These are phyloP conservation scores for Trebouxiophyceae sp. DNA, from an alignment of 163 green algal genomes.

Conservation along the genomic window DNA sequence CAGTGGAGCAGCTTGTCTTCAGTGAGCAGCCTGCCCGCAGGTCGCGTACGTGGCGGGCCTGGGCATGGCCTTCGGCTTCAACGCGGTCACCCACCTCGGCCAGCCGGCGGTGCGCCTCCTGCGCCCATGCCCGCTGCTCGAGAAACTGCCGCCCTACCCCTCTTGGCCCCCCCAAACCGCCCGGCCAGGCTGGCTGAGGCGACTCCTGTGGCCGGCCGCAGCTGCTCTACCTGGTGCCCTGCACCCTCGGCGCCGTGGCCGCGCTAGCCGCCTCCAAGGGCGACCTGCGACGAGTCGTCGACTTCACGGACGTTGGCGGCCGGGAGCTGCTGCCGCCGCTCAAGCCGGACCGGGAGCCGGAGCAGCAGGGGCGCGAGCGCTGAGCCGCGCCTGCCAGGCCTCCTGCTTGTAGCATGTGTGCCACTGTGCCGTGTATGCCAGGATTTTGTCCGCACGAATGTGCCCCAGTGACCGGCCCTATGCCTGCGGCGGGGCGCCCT, in stretches of 20 bases:
- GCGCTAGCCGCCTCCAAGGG: slow-evolving; percentile 17
- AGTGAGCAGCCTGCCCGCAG: slow-evolving; percentile 4
- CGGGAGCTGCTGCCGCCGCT: too few relatives aligned
- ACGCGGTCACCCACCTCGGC: slow-evolving; percentile 61
- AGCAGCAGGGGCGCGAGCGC: too few relatives aligned
- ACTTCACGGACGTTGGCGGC: slow-evolving; percentile 69
- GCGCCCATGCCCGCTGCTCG: not conserved
- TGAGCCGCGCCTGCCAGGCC: too few relatives aligned
- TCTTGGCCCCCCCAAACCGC: too few relatives aligned
- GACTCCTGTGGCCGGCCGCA: slow-evolving; percentile 9
- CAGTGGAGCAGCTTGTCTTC: not conserved
- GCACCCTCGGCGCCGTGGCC: slow-evolving; percentile 50
- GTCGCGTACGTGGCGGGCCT: slow-evolving; percentile 69
- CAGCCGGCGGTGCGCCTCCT: slow-evolving; percentile 50
- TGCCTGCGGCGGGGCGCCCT: too few relatives aligned
- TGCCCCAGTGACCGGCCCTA: too few relatives aligned
- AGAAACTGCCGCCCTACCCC: too few relatives aligned
- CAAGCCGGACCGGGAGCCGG: too few relatives aligned
- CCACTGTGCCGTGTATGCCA: too few relatives aligned
- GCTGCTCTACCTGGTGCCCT: slow-evolving; percentile 80
- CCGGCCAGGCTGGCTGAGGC: not conserved
- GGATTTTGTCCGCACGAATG: too few relatives aligned
- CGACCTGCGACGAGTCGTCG: slow-evolving; percentile 49
- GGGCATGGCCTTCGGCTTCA: slow-evolving; percentile 69
- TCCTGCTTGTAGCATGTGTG: too few relatives aligned